Evolutionary conservation across 495 filamentous ascomycete genomes (phyloP), one percentile per base, ranked within the genome.

Genomic region (Penicillium parvum): DNA sequence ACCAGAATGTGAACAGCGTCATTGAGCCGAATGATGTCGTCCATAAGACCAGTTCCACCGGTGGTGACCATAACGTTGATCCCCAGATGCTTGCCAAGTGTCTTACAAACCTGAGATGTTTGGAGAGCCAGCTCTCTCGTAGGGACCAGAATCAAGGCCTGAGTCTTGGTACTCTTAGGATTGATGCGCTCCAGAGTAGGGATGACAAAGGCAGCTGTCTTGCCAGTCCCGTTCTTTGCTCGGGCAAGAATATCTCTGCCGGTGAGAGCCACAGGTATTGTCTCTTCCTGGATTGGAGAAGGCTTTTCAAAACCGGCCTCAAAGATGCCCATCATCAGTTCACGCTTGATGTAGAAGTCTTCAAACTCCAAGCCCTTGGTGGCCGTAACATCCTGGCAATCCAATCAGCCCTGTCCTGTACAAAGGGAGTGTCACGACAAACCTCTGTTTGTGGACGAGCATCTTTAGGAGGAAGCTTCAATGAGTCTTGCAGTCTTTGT

Each of bases 51-150:
- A 15, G 90, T 96, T 57, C 92, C 92, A 64, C 92, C 92, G 18
- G 94, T 99, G 7, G 89, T 95, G 34, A 97, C 92, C 94, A 99
- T 97, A 57, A 99, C 91, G 58, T 97, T 97, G 62, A 99, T 78
- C 23, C 88, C 88, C 4, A 99, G 81, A 61, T 99, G 89, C 61
- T 96, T 96, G 22, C 92, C 92, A 18, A 99, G 79, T 12, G 84
- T 97, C 72, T 96, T 97, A 77, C 92, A 97, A 30, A 99, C 92
- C 60, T 97, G 94, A 26, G 92, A 97, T 45, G 92, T 97, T 64
- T 99, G 92, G 56, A 99, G 81, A n/a, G 94, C 94, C 46, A 99
- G 75, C 69, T 99, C 92, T 81, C 92, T 71, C 28, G 92, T 99
- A 14, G 92, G 92, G 28, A 99, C 92, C 20, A 99, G 78, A 49